These are phyloP conservation scores for Eragrostis nindensis DNA, from an alignment of 176 grass and related monocot species.

Conservation along the genomic window DNA sequence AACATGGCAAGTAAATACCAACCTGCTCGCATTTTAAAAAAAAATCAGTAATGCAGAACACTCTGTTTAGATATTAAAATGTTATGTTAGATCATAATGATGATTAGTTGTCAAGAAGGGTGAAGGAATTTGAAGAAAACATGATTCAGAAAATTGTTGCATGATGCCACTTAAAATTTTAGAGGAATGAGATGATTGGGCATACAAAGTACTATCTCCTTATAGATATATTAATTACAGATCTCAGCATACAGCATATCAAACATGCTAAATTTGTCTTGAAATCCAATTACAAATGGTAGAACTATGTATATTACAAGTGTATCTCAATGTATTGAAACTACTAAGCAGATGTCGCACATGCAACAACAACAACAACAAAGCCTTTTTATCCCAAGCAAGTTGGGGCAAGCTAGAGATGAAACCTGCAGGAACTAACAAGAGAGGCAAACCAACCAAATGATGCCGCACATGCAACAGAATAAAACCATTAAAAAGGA, in stretches of 20 bases:
- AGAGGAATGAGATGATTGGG: not conserved
- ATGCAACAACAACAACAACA: too few species aligned
- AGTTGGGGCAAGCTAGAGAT: too few species aligned
- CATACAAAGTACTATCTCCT: conserved; percentile 15
- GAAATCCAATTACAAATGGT: not conserved
- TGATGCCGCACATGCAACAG: not conserved
- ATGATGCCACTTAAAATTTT: conserved; percentile 1
- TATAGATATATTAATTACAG: not conserved
- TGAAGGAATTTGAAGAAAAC: not conserved
- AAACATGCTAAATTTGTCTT: not conserved
- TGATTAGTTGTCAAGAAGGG: not conserved
- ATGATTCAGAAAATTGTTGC: not conserved
- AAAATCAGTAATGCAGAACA: conserved; percentile 25
- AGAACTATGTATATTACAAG: conserved; percentile 28
- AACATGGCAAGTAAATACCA: conserved; percentile 98
- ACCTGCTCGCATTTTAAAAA: conserved; percentile 65
- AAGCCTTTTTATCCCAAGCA: too few species aligned
- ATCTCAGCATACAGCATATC: not conserved
- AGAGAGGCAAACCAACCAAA: too few species aligned
- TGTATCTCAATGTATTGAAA: not conserved
- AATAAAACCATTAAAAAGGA: conserved; percentile 2
- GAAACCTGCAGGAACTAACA: too few species aligned
- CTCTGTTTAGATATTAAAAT: not conserved
- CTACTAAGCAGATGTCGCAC: conserved; percentile 28
- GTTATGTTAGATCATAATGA: not conserved